These are phyloP conservation scores for Hypoxylon lenormandii DNA, from an alignment of 495 filamentous ascomycete genomes.

Conservation along the genomic window DNA sequence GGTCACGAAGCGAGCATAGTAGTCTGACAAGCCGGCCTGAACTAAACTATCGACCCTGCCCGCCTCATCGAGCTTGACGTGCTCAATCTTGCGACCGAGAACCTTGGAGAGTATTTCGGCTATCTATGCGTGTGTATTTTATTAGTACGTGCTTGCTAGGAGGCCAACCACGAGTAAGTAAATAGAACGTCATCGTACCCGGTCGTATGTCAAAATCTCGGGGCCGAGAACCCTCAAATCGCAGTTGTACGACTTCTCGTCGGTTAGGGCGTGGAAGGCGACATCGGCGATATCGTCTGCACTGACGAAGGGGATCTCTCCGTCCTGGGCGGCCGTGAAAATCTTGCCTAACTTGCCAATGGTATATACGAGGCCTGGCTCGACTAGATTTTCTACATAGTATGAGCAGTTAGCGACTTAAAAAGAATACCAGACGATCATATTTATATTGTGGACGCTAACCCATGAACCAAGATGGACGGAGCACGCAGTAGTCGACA, in stretches of 20 bases:
- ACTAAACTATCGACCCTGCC: conserved; percentile 38
- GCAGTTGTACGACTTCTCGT: conserved; percentile 55
- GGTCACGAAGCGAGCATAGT: conserved; percentile 53
- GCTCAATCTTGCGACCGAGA: conserved; percentile 29
- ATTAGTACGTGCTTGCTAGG: neutral
- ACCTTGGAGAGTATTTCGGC: conserved; percentile 28
- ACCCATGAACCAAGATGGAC: conserved; percentile 64
- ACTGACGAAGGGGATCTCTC: conserved; percentile 61
- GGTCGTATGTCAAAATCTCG: conserved; percentile 59
- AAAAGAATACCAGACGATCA: no score
- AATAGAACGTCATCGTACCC: conserved; percentile 50
- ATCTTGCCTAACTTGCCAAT: conserved; percentile 59
- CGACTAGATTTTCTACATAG: conserved; percentile 51
- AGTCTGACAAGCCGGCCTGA: conserved; percentile 50
- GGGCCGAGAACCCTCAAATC: conserved; percentile 61
- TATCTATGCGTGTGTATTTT: conserved; percentile 3
- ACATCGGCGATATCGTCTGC: conserved; percentile 63
- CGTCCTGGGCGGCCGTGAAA: conserved; percentile 59
- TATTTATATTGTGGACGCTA: conserved; percentile 4
- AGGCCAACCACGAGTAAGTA: neutral
- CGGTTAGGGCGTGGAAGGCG: conserved; percentile 58
- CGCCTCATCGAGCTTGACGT: conserved; percentile 27
- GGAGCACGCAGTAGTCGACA: conserved; percentile 58
- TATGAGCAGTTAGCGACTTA: conserved; percentile 6
- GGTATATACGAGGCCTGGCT: conserved; percentile 28